Evolutionary conservation across 805 yeast species (phyloP).

Genomic region (Nakazawaea ernobii): DNA sequence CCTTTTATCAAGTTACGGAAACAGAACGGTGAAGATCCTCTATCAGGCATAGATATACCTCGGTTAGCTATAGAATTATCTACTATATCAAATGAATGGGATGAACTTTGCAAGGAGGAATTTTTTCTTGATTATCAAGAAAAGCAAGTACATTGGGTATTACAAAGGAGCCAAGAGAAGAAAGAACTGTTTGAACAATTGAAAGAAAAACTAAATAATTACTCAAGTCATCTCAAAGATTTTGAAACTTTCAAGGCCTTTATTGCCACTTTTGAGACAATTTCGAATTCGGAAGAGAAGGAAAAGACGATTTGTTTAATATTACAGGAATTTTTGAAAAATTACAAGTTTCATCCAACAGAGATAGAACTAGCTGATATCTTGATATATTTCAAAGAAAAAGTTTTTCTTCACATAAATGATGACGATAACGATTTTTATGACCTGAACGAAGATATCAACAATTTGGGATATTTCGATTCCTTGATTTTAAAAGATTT

Average conservation of each 20-base stretch:
- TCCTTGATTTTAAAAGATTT: conserved; percentile 29
- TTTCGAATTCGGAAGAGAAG: conserved; percentile 15
- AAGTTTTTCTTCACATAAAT: conserved; percentile 7
- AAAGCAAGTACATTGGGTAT: conserved; percentile 8
- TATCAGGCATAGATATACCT: conserved; percentile 3
- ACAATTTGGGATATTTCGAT: conserved; percentile 24
- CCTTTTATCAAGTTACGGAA: conserved; percentile 4
- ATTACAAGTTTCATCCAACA: conserved; percentile 20
- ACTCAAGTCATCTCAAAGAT: background rate
- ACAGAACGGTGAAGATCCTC: background rate
- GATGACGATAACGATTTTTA: background rate
- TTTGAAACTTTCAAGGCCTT: conserved; percentile 14
- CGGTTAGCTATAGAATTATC: conserved; percentile 16
- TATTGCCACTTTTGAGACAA: conserved; percentile 16
- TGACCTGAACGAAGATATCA: background rate
- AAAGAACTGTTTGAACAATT: conserved; percentile 7
- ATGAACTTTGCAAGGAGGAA: conserved; percentile 10
- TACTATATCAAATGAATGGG: conserved; percentile 11
- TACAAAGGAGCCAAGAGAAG: conserved; percentile 1
- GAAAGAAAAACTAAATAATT: background rate
- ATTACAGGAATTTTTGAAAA: conserved; percentile 12
- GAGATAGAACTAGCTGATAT: conserved; percentile 23
- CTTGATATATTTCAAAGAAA: conserved; percentile 22
- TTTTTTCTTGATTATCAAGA: conserved; percentile 14
- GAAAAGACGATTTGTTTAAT: conserved; percentile 16